Conservation (phyloP, 371 early-diverging fungal genomes). For the Smittium mucronatum region DNA sequence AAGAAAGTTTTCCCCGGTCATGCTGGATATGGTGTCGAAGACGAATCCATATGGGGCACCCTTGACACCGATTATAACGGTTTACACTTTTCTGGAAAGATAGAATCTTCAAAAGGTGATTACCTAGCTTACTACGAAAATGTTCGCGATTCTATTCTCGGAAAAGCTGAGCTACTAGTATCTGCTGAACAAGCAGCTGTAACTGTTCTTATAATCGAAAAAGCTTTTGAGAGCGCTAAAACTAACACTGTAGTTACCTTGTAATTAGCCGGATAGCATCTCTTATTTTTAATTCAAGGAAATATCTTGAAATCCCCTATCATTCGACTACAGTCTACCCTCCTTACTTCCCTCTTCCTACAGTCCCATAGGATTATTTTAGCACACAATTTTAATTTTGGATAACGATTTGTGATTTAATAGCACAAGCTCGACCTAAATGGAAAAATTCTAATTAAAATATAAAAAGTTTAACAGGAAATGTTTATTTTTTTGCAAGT, state of each 20-base stretch:
- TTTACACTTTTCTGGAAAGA: constrained; percentile 40
- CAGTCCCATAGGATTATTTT: too few species aligned
- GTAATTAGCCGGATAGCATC: not conserved
- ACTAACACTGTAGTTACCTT: not conserved
- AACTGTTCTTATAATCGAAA: constrained; percentile 54
- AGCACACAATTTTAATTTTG: too few species aligned
- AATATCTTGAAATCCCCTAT: too few species aligned
- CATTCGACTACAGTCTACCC: too few species aligned
- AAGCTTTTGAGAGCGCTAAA: constrained; percentile 46
- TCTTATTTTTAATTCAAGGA: too few species aligned
- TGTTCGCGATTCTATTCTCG: constrained; percentile 44
- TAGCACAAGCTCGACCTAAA: too few species aligned
- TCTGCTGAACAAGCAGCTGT: constrained; percentile 50
- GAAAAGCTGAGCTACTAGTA: constrained; percentile 38
- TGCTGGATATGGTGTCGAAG: constrained; percentile 42
- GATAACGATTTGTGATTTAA: too few species aligned
- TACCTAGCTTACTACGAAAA: constrained; percentile 52
- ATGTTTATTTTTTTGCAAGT: too few species aligned
- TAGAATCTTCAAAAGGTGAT: constrained; percentile 43
- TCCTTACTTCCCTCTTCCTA: too few species aligned
- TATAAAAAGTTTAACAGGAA: too few species aligned
- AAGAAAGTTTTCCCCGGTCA: constrained; percentile 37
- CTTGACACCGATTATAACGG: constrained; percentile 39
- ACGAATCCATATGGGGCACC: constrained; percentile 35
- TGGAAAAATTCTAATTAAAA: too few species aligned